Evolutionary conservation across 305 asterid genomes (phyloP), one percentile per base, ranked within the genome.

Genomic region (Solanum hybrid): DNA sequence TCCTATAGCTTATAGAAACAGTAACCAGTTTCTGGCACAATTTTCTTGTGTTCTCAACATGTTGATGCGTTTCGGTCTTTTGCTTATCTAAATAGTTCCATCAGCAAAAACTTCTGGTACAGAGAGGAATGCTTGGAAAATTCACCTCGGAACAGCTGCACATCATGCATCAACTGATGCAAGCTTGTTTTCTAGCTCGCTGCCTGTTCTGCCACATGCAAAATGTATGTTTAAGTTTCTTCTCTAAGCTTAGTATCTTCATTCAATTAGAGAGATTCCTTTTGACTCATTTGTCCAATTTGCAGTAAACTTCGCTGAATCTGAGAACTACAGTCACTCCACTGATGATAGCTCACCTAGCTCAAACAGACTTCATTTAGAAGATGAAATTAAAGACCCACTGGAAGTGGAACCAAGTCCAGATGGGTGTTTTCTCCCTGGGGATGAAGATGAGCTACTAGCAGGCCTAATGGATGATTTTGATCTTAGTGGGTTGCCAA

Each of bases 181-280:
- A 86, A 96, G 95, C 93, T 92, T 97, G 90, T 97, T 97, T 92
- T 95, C 99, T n/a, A 91, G 98, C 92, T 97, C 99, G n/a, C 79
- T 96, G 91, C 98, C 99, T 16, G 94, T 93, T 86, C 93, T 94
- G 88, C 92, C 94, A 16, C 98, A 94, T 89, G 93, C 87, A 81
- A 94, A 96, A 86, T 71, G 99, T 97, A 91, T 92, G 98, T 64
- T 31, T 40, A 35, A 79, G 72, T 35, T 31, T 77, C 89, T 69
- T 46, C 87, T 38, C 64, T 26, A 22, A 35, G 27, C n/a, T 40
- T 75, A n/a, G 7, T 69, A 27, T 16, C 90, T 56, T 84, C 40
- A 79, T 82, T 81, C 16, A 26, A 26, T 78, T 10, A 32, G 35
- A 60, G 82, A 35, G 85, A 66, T 87, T 31, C 85, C 80, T 90